phyloP scores from a whole-genome alignment of 164 flowering plant genomes.

The Tetracentron sinense region DNA sequence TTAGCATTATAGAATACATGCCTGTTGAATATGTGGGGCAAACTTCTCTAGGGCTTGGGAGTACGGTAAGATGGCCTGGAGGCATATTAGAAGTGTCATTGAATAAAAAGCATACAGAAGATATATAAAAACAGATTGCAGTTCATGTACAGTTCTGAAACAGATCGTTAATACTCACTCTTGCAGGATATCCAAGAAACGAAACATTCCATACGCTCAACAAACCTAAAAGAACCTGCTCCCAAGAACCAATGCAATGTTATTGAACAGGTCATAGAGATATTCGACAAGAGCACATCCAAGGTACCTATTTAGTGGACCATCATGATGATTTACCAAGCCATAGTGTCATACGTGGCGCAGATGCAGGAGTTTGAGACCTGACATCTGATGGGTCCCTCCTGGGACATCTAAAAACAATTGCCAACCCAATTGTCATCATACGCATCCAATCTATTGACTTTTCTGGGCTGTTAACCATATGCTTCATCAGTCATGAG shows the following conservation, averaged over 20 bases:
- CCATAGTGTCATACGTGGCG: too few relatives aligned
- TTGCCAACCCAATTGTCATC: not conserved
- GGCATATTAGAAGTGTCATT: conserved; percentile 3
- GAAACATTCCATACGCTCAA: conserved; percentile 95
- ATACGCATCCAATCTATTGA: not conserved
- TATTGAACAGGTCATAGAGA: not conserved
- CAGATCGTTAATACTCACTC: conserved; percentile 49
- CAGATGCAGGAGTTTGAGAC: not conserved
- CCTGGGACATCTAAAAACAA: not conserved
- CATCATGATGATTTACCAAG: too few relatives aligned
- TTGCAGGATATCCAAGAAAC: conserved; percentile 89
- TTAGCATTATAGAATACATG: conserved; percentile 8
- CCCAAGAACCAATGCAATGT: not conserved
- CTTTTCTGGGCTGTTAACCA: not conserved
- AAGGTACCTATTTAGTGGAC: not conserved
- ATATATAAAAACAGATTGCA: not conserved
- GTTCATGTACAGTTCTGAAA: not conserved
- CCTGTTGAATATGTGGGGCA: conserved; percentile 99
- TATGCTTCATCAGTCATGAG: too few relatives aligned
- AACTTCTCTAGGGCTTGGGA: conserved; percentile 91
- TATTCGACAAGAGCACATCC: not conserved
- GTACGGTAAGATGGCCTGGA: conserved; percentile 94
- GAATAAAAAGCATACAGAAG: not conserved
- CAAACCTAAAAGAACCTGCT: conserved; percentile 87
- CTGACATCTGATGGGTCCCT: not conserved